phyloP scores from a whole-genome alignment of 805 yeast genomes.

The Pichia eremophila region DNA sequence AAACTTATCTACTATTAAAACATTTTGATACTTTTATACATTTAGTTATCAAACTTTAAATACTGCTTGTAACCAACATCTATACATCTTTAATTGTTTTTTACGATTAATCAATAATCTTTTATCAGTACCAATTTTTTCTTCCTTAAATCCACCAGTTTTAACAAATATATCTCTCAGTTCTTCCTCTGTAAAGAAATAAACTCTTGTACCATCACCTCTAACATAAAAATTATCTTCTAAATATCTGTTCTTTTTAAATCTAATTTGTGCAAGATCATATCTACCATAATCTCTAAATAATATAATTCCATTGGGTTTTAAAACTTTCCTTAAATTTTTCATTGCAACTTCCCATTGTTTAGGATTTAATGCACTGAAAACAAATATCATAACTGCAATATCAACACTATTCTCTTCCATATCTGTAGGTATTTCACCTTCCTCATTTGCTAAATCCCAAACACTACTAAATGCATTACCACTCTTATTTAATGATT shows the following conservation, averaged over 20 bases:
- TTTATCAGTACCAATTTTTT: conserved; percentile 80
- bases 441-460: conserved; percentile 81
- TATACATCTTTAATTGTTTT: conserved; percentile 86
- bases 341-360: conserved; percentile 81
- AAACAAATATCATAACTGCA: conserved; percentile 90
- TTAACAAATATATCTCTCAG: conserved; percentile 60
- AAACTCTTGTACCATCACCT: conserved; percentile 97
- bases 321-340: conserved; percentile 63
- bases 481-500: conserved; percentile 21
- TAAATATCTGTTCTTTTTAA: conserved; percentile 75
- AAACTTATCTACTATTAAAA: conserved; percentile 35
- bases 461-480: conserved; percentile 79
- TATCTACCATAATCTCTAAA: conserved; percentile 94
- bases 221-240: conserved; percentile 93
- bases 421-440: conserved; percentile 72
- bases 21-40: conserved; percentile 64
- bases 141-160: conserved; percentile 48
- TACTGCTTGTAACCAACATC: conserved; percentile 95
- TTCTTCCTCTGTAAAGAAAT: conserved; percentile 94
- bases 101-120: conserved; percentile 86
- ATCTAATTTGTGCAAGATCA: conserved; percentile 90
- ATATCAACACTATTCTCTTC: conserved; percentile 78
- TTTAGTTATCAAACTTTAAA: conserved; percentile 42
- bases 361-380: conserved; percentile 82
- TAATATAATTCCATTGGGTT: conserved; percentile 86